Evolutionary conservation across 768 basidiomycete genomes (phyloP), one percentile per base, ranked within the genome.

Genomic region (Russula vinacea): DNA sequence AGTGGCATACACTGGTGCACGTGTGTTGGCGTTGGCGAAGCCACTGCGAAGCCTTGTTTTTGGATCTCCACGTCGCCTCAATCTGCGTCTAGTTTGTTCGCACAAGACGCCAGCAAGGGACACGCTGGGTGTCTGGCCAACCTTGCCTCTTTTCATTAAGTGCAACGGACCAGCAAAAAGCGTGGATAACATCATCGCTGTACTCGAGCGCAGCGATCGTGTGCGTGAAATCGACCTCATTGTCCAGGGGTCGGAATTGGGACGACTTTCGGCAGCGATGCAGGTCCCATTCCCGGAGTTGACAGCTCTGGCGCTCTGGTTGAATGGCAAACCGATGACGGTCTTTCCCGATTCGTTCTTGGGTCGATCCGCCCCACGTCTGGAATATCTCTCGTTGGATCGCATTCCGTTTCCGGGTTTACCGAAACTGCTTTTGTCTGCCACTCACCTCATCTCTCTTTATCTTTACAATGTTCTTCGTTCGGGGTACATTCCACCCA

Each of bases 221-320:
- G 37, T 64, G 17, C 26, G n/a, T 19, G 39, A 24, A 22, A 50
- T 62, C 39, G 50, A 40, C n/a, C 32, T 26, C n/a, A n/a, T n/a
- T n/a, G n/a, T n/a, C n/a, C n/a, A n/a, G n/a, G n/a, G n/a, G n/a
- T 52, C 19, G 16, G 8, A 22, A 4, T 44, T 53, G 39, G 29
- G 13, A 14, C 33, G 6, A 24, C 33, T 52, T 13, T 32, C 51
- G 2, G 29, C 29, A 29, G 29, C 29, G 29, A 29, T 29, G 29
- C 29, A 29, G 29, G 5, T 2, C 2, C 29, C 29, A 29, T 29
- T 29, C 29, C 29, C 29, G 29, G 29, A 29, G 29, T 5, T 29
- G 29, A 29, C 2, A 29, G 2, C 2, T 29, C 29, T 29, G 29
- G 5, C 29, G 5, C 29, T 29, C 29, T 29, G 29, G 29, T 5